phyloP scores from a whole-genome alignment of 2,329 filamentous ascomycete species.

The Aspergillus carbonarius region DNA sequence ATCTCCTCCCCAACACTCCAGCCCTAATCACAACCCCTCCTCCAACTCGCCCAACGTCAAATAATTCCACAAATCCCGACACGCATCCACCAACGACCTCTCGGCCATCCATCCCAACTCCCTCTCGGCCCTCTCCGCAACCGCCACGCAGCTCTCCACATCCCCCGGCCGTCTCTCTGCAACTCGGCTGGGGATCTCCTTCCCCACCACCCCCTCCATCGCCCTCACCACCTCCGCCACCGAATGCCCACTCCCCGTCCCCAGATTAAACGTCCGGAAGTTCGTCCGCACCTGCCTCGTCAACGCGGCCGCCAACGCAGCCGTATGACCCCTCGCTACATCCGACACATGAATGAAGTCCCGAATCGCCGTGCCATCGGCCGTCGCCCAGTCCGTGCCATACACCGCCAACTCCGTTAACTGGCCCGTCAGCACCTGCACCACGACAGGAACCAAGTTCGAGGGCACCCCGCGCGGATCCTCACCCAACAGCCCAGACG shows the following conservation, averaged over 20 bases:
- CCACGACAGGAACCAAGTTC: conserved; percentile 64
- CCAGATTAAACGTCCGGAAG: conserved; percentile 40
- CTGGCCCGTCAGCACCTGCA: conserved; percentile 58
- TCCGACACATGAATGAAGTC: conserved; percentile 68
- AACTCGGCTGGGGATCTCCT: conserved; percentile 25
- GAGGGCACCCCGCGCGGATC: conserved; percentile 60
- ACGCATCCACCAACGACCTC: conserved; percentile 35
- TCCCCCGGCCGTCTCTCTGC: conserved; percentile 35
- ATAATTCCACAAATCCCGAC: conserved; percentile 16
- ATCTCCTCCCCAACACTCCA: neutral
- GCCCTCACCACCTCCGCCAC: conserved; percentile 35
- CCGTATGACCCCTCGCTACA: conserved; percentile 61
- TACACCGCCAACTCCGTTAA: conserved; percentile 56
- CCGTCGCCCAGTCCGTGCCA: conserved; percentile 63
- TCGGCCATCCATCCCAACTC: conserved; percentile 52
- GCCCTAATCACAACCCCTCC: neutral
- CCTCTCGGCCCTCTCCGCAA: conserved; percentile 39
- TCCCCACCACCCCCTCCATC: conserved; percentile 32
- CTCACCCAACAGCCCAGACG: conserved; percentile 64
- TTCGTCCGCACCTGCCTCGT: conserved; percentile 33
- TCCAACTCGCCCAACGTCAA: neutral
- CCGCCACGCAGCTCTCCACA: conserved; percentile 37
- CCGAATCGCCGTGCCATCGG: conserved; percentile 63
- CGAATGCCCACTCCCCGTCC: conserved; percentile 36
- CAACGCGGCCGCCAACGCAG: conserved; percentile 49